Base-by-base conservation (phyloP, 2,329 filamentous ascomycete genomes). In the Fusarium coffeatum region DNA sequence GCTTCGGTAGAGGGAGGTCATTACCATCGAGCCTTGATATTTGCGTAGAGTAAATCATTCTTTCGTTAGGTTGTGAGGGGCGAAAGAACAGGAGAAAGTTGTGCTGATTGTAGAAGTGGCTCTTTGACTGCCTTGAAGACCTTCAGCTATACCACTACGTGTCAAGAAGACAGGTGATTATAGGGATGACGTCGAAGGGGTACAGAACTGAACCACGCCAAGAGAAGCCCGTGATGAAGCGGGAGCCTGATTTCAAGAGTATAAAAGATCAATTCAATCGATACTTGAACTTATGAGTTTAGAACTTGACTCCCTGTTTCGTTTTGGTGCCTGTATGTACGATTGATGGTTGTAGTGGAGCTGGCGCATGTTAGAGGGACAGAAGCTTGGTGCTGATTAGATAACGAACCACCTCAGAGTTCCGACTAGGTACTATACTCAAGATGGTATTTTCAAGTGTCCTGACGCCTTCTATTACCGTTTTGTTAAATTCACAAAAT, bases 1-100 rank as follows among this genome's bases (percentile, higher is more conserved):
- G 45, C 28, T 37, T 25, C n/a, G 55, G 51, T 30, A 34, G 34
- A 34, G 50, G 46, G 53, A 43, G 42, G 41, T 32, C 66, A 75
- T 27, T 62, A 96, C 94, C 95, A 83, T 98, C 96, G 54, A 98
- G 88, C 81, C 96, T 88, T 72, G 93, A 92, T 83, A 99, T 97
- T 83, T 97, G 93, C 55, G 95, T 99, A 76, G 94, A 96, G 80
- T 89, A 89, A 77, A 97, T 95, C 94, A 95, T 96, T 58, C 48
- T 61, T 48, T 65, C 37, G 48, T 37, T 27, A 68, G 27, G 25
- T 37, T 20, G 46, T 46, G 37, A 20, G 20, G 22, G 49, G 25
- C n/a, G 22, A 51, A 45, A 42, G 16, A 53, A 32, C n/a, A 46
- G 60, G 55, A 16, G 27, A 59, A 34, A 34, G 46, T 37, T 45